A percentile compares a stretch with the other conserved stretches of the same genome.
phyloP scores from a whole-genome alignment of 2,329 filamentous ascomycete species.

The Fonsecaea erecta region DNA sequence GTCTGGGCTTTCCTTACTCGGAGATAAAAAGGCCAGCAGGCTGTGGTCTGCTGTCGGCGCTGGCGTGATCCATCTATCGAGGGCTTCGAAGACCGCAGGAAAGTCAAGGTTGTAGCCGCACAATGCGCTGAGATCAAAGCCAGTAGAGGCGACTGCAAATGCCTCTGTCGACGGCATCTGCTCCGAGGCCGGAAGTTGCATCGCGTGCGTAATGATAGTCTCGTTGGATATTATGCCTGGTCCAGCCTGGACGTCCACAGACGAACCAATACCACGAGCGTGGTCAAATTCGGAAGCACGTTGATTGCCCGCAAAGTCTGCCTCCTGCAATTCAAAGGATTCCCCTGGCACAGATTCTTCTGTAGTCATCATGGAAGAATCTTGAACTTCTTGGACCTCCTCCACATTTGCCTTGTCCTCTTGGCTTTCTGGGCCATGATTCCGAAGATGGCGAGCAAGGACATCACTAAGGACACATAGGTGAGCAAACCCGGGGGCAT shows the following conservation, averaged over 20 bases:
- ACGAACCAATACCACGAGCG: neutral
- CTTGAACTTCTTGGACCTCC: neutral
- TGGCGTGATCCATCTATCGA: constrained; percentile 10
- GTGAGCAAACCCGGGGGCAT: too few relatives aligned
- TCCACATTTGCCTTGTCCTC: neutral
- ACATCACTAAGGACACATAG: too few relatives aligned
- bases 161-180: neutral
- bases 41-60: neutral
- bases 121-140: neutral
- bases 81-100: constrained; percentile 12
- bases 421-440: neutral
- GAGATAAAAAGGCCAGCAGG: neutral
- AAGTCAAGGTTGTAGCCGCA: constrained; percentile 10
- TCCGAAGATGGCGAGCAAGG: neutral
- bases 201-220: neutral
- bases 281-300: neutral
- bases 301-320: neutral
- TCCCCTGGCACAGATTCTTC: neutral
- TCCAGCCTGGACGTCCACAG: neutral
- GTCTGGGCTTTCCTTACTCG: neutral
- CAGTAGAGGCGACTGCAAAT: neutral
- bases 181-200: neutral
- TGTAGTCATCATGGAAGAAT: neutral
- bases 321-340: neutral
- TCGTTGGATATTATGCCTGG: neutral